These are phyloP conservation scores for Choanephora cucurbitarum DNA, from an alignment of 371 early-diverging fungal species.

Conservation along the genomic window DNA sequence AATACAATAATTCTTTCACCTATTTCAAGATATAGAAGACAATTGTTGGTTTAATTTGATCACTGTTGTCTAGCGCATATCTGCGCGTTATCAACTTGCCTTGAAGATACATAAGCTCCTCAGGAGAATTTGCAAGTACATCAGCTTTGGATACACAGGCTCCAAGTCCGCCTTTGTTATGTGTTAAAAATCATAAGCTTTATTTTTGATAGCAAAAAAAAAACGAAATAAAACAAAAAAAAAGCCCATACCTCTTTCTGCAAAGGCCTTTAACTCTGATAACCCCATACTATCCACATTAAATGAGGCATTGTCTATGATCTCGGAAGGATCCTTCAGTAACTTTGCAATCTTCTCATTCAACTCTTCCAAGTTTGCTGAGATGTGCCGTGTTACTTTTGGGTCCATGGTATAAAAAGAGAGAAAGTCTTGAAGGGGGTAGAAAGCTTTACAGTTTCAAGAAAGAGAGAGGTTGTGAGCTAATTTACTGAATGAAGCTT, in stretches of 20 bases:
- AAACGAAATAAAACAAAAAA: neutral
- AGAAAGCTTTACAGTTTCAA: too few relatives aligned
- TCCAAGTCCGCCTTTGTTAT: slow-evolving; percentile 53
- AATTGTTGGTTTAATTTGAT: neutral
- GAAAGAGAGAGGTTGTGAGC: too few relatives aligned
- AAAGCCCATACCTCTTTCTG: slow-evolving; percentile 36
- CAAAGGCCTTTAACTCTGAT: slow-evolving; percentile 41
- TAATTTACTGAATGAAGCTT: too few relatives aligned
- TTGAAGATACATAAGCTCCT: slow-evolving; percentile 60
- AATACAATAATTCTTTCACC: slow-evolving; percentile 50
- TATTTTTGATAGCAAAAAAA: slow-evolving; percentile 3
- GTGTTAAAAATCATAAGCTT: too few relatives aligned
- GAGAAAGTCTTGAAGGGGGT: too few relatives aligned
- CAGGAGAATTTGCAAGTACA: slow-evolving; percentile 49
- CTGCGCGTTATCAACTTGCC: slow-evolving; percentile 46
- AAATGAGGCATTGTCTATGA: slow-evolving; percentile 27
- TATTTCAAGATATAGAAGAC: slow-evolving; percentile 7
- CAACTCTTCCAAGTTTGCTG: slow-evolving; percentile 44
- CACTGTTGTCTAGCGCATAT: too few relatives aligned
- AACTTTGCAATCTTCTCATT: slow-evolving; percentile 36
- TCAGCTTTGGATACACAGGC: slow-evolving; percentile 56
- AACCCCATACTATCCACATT: slow-evolving; percentile 39
- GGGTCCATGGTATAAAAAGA: slow-evolving; percentile 33
- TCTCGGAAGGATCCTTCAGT: slow-evolving; percentile 39
- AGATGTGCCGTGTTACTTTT: slow-evolving; percentile 41